phyloP scores from a whole-genome alignment of 352 stramenopile species.

The Phytopythium helicoides region DNA sequence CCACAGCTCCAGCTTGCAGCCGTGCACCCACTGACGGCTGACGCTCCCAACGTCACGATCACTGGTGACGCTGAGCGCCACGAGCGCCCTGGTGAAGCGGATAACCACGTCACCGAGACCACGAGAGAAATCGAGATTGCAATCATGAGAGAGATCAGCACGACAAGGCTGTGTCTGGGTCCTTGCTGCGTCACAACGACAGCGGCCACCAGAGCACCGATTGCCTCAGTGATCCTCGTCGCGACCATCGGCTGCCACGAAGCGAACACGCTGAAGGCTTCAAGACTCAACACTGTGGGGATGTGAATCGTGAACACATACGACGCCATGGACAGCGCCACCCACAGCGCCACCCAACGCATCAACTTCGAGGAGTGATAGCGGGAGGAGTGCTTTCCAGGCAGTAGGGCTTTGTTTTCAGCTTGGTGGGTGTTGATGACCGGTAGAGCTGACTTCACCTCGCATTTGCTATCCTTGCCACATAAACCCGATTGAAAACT shows the following conservation, averaged over 20 bases:
- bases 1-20: neutral
- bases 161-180: neutral
- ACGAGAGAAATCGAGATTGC: neutral
- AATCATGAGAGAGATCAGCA: neutral
- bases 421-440: neutral
- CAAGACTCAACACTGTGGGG: constrained; percentile 2
- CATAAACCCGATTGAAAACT: neutral
- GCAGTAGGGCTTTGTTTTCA: neutral
- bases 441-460: neutral
- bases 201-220: neutral
- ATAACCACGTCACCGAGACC: neutral
- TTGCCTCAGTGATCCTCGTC: neutral
- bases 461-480: neutral
- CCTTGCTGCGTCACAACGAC: neutral
- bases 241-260: neutral
- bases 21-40: neutral
- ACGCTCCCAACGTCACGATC: neutral
- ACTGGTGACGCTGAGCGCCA: neutral
- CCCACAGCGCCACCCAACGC: neutral
- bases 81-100: neutral
- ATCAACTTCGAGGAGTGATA: neutral
- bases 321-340: constrained; percentile 1
- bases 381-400: neutral
- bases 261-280: constrained; percentile 2
- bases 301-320: constrained; percentile 6